Percentiles rank a stretch among this genome's conserved stretches.
These are phyloP conservation scores for Syncephalastrum racemosum DNA, from an alignment of 371 early-diverging fungal genomes.

Conservation along the genomic window DNA sequence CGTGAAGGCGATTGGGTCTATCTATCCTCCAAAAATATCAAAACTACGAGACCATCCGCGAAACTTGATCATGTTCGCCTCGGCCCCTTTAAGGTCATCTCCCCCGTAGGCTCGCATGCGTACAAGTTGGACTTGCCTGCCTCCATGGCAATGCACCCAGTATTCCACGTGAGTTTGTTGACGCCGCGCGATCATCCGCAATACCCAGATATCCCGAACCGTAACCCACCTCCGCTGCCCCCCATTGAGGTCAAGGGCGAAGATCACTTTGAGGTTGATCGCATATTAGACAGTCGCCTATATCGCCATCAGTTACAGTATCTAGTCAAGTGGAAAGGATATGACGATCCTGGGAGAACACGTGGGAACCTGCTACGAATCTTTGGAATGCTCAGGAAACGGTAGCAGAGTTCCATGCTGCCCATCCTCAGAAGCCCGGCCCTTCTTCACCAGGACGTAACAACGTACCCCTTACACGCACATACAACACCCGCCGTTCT, in stretches of 20 bases:
- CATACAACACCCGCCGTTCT: not conserved
- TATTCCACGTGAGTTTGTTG: too few species aligned
- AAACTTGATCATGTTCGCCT: constrained; percentile 25
- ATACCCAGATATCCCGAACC: constrained; percentile 17
- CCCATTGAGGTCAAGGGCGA: constrained; percentile 30
- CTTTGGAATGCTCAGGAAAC: not conserved
- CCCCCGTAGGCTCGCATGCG: not conserved
- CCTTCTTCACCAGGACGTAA: not conserved
- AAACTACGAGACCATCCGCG: constrained; percentile 16
- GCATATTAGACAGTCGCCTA: constrained; percentile 23
- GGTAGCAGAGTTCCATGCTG: constrained; percentile 6
- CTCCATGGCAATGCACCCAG: constrained; percentile 21
- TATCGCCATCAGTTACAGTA: constrained; percentile 23
- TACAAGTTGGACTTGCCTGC: constrained; percentile 1
- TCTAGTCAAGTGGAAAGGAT: constrained; percentile 27
- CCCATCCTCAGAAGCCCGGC: constrained; percentile 6
- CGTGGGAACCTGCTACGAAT: constrained; percentile 14
- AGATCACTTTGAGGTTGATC: constrained; percentile 33
- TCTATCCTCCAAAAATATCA: constrained; percentile 19
- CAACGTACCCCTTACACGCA: too few species aligned
- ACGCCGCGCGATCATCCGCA: constrained; percentile 11
- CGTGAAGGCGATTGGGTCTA: constrained; percentile 31
- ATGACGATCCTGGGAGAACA: constrained; percentile 12
- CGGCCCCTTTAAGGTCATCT: not conserved
- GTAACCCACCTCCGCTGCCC: constrained; percentile 13